These are phyloP conservation scores for Camelina laxa DNA, from an alignment of 345 rosid species.

Conservation along the genomic window DNA sequence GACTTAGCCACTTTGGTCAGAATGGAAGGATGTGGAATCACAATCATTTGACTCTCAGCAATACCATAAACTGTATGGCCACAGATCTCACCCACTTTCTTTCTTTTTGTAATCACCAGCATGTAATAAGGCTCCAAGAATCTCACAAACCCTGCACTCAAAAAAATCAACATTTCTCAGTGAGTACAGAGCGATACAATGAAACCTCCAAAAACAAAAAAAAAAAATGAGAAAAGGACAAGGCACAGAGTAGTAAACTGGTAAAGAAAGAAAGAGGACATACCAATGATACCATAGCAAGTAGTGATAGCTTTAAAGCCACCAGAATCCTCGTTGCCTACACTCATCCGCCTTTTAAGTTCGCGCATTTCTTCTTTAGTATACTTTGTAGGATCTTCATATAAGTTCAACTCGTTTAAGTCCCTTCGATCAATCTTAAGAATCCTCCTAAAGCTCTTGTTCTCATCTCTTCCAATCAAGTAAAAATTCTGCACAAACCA, in stretches of 20 bases:
- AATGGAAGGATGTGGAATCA: slow-evolving; percentile 61
- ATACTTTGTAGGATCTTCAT: slow-evolving; percentile 67
- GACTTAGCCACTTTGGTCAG: slow-evolving; percentile 65
- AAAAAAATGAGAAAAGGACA: not conserved
- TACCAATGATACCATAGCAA: slow-evolving; percentile 92
- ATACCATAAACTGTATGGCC: slow-evolving; percentile 76
- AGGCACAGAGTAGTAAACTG: not conserved
- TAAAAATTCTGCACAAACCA: slow-evolving; percentile 65
- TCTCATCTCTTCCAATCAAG: slow-evolving; percentile 82
- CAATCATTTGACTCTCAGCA: slow-evolving; percentile 65
- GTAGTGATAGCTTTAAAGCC: slow-evolving; percentile 68
- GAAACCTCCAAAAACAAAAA: not conserved
- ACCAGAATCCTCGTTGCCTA: slow-evolving; percentile 65
- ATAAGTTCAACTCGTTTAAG: slow-evolving; percentile 57
- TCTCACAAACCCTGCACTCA: slow-evolving; percentile 72
- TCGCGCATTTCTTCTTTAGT: slow-evolving; percentile 63
- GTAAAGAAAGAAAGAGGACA: not conserved
- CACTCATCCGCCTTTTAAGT: slow-evolving; percentile 58
- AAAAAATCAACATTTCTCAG: slow-evolving; percentile 2
- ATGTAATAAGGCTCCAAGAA: slow-evolving; percentile 93
- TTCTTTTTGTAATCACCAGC: slow-evolving; percentile 78
- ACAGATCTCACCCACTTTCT: slow-evolving; percentile 78
- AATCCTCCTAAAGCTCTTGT: slow-evolving; percentile 61
- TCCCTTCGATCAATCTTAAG: slow-evolving; percentile 78
- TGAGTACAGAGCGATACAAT: slow-evolving; percentile 16